Evolutionary conservation across 257 asterid species (phyloP).

Genomic region (Nicotiana tabacum): DNA sequence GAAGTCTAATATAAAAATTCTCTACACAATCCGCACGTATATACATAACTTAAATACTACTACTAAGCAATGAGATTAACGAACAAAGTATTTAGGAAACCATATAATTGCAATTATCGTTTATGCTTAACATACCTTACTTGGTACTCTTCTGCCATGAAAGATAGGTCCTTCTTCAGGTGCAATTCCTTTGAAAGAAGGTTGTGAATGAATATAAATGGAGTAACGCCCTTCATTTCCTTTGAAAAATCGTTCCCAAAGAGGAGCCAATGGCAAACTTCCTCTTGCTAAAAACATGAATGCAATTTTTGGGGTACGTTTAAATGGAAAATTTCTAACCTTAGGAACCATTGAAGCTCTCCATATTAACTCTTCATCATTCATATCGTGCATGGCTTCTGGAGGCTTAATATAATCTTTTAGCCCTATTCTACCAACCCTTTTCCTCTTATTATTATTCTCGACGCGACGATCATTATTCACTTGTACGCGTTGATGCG

Average conservation of each 20-base stretch:
- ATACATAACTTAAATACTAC: too few relatives aligned
- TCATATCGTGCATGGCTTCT: slow-evolving; percentile 50
- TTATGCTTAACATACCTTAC: slow-evolving; percentile 43
- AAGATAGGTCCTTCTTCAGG: slow-evolving; percentile 45
- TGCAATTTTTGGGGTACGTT: slow-evolving; percentile 57
- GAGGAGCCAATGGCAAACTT: slow-evolving; percentile 61
- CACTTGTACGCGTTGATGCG: neutral
- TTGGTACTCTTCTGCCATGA: slow-evolving; percentile 58
- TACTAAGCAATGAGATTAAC: neutral
- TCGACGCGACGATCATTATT: neutral
- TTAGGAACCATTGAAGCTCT: slow-evolving; percentile 71
- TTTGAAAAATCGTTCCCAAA: slow-evolving; percentile 70
- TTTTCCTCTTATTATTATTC: neutral
- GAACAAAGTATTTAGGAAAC: neutral
- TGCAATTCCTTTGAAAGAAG: slow-evolving; percentile 30
- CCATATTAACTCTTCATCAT: slow-evolving; percentile 68
- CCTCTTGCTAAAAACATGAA: slow-evolving; percentile 69
- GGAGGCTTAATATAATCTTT: slow-evolving; percentile 31
- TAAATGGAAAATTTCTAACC: slow-evolving; percentile 29
- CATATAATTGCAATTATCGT: neutral
- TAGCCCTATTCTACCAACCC: slow-evolving; percentile 17
- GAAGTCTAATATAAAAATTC: too few relatives aligned
- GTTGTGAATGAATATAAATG: slow-evolving; percentile 65
- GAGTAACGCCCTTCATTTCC: slow-evolving; percentile 52
- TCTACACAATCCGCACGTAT: too few relatives aligned